Percentiles rank a stretch among this genome's conserved stretches.
phyloP scores from a whole-genome alignment of 2,329 filamentous ascomycete genomes.

The Xylariaceae sp. region DNA sequence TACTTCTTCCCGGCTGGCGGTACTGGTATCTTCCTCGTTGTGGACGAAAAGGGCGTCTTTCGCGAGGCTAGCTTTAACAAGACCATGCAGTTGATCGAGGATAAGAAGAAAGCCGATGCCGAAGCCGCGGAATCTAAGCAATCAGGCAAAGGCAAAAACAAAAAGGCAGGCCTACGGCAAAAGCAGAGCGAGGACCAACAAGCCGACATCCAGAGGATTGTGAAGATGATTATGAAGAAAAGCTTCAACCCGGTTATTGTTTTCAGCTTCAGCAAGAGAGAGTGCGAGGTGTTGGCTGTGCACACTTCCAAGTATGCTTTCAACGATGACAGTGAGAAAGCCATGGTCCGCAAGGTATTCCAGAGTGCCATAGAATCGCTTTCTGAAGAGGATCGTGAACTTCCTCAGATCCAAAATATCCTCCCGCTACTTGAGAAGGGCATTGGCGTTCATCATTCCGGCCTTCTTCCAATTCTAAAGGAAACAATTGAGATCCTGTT shows the following conservation, averaged over 20 bases:
- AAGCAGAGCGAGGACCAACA: conserved; percentile 66
- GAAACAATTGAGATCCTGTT: conserved; percentile 99
- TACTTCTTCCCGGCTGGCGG: conserved; percentile 95
- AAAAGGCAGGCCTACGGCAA: conserved; percentile 71
- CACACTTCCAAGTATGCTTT: conserved; percentile 85
- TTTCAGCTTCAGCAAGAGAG: conserved; percentile 98
- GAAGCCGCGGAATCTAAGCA: conserved; percentile 74
- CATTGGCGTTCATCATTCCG: conserved; percentile 96
- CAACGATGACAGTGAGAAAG: conserved; percentile 94
- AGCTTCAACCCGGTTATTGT: conserved; percentile 98
- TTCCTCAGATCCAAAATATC: conserved; percentile 89
- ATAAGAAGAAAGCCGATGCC: conserved; percentile 81
- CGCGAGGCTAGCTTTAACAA: conserved; percentile 97
- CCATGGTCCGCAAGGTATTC: conserved; percentile 92
- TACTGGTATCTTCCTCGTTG: conserved; percentile 88
- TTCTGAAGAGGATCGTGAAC: conserved; percentile 82
- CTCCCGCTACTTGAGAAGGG: conserved; percentile 84
- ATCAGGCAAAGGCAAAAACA: conserved; percentile 87
- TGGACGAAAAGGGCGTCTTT: conserved; percentile 96
- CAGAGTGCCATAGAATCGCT: conserved; percentile 88
- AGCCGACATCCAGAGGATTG: conserved; percentile 93
- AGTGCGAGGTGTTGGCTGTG: conserved; percentile 88
- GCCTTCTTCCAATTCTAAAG: conserved; percentile 90
- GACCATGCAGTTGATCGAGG: conserved; percentile 86
- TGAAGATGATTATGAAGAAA: conserved; percentile 98